Conservation (phyloP, 1,139 yeast species). For the Pichia sp. region DNA sequence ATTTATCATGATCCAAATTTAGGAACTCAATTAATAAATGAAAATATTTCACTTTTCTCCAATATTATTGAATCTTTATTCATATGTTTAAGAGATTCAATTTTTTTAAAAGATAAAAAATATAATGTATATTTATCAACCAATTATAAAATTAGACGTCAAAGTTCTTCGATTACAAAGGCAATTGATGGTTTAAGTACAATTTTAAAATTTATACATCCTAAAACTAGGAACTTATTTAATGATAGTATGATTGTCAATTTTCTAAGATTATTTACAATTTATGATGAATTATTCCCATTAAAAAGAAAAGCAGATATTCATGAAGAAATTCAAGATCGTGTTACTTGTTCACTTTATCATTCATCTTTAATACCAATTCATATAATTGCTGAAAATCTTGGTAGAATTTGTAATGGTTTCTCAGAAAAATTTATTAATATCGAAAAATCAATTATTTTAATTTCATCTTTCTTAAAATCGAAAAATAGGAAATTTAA, state of each 20-base stretch:
- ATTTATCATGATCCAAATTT: constrained; percentile 32
- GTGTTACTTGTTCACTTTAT: constrained; percentile 42
- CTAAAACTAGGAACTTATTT: constrained; percentile 18
- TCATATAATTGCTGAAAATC: constrained; percentile 37
- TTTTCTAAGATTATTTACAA: constrained; percentile 17
- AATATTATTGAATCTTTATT: constrained; percentile 32
- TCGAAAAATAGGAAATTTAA: constrained; percentile 7
- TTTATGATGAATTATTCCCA: constrained; percentile 52
- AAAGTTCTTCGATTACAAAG: constrained; percentile 5
- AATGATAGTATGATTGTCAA: constrained; percentile 15
- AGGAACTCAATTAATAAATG: constrained; percentile 32
- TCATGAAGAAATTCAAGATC: constrained; percentile 54
- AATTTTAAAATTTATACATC: constrained; percentile 21
- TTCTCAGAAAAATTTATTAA: constrained; percentile 18
- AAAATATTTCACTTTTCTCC: constrained; percentile 31
- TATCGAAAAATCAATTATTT: constrained; percentile 24
- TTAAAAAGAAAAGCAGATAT: constrained; percentile 56
- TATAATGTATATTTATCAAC: neutral
- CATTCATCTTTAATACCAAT: constrained; percentile 35
- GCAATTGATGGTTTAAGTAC: constrained; percentile 20
- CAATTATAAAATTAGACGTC: constrained; percentile 10
- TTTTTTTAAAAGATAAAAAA: constrained; percentile 3
- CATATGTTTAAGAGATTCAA: constrained; percentile 11
- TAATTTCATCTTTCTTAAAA: constrained; percentile 29
- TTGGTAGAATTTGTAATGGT: constrained; percentile 34